Evolutionary conservation across 108 stramenopile species (phyloP), one percentile per base, ranked within the genome.

Genomic region (Epipyxis sp.): DNA sequence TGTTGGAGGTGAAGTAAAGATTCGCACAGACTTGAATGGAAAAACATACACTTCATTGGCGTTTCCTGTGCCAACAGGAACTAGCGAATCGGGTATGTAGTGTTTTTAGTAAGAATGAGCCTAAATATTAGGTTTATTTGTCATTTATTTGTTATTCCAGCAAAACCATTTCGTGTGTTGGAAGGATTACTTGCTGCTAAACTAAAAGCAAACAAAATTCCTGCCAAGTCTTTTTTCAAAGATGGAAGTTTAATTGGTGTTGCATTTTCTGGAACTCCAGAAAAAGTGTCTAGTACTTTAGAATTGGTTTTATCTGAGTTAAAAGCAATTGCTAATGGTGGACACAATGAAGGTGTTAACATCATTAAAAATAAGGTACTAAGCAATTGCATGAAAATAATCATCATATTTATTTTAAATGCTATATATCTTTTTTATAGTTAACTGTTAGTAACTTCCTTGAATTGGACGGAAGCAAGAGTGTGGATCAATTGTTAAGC

Each of bases 281-380:
- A 16, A 39, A 42, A 37, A 32, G 50, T 42, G 6, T 43, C 27
- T 42, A 37, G 43, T 6, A 27, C 40, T 29, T 25, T 74, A 6
- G 6, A 74, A 42, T 6, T 10, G 71, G 50, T 39, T 42, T 37
- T 57, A 3, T 16, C 10, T 10, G 50, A 74, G 71, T 27, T 74
- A 6, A 74, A 74, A 30, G 71, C 34, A 10, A 6, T 46, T 37
- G 71, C 71, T 37, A 65, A 65, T 32, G 61, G 61, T 65, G 61
- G 34, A 6, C 30, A 50, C 46, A 13, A 13, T 20, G 46, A 6
- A n/a, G n/a, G n/a, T 50, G 6, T 20, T 13, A 13, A 6, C 13
- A 50, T 6, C 6, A 50, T 13, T 50, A 50, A 50, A 20, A 20
- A 13, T 6, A 50, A 20, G 46, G 13, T 50, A 50, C 6, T 13